phyloP scores from a whole-genome alignment of 1,284 basidiomycete species.

The Neotropicomus parvogracilis region DNA sequence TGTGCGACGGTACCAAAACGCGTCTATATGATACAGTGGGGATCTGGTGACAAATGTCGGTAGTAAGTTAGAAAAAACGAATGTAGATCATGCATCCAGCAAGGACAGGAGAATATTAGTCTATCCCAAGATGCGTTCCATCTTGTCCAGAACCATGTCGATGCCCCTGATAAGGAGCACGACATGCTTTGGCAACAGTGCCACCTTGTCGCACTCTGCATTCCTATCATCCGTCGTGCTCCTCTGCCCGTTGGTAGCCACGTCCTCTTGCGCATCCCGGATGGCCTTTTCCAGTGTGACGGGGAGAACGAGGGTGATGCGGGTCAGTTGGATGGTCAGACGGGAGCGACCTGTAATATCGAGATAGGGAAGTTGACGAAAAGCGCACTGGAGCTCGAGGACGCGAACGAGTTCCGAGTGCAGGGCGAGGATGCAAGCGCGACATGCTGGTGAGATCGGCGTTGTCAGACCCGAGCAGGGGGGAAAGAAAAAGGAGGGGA shows the following conservation, averaged over 20 bases:
- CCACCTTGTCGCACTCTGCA: constrained; percentile 24
- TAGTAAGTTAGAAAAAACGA: neutral
- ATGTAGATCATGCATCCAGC: neutral
- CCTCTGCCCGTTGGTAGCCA: constrained; percentile 4
- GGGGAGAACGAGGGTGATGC: constrained; percentile 77
- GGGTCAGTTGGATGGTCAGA: constrained; percentile 72
- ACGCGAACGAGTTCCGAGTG: constrained; percentile 70
- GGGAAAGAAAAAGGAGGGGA: constrained; percentile 7
- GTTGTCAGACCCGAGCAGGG: constrained; percentile 2
- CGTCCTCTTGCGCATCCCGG: constrained; percentile 31
- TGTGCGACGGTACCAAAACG: neutral
- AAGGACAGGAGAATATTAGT: too few species aligned
- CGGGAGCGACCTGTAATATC: constrained; percentile 75
- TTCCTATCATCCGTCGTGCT: constrained; percentile 12
- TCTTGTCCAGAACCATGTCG: constrained; percentile 57
- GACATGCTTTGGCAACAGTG: constrained; percentile 55
- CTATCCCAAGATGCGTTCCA: constrained; percentile 56
- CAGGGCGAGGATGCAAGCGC: constrained; percentile 71
- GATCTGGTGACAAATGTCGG: neutral
- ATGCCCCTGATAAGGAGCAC: constrained; percentile 56
- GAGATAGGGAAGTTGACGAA: constrained; percentile 74
- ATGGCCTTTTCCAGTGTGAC: constrained; percentile 74
- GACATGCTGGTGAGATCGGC: constrained; percentile 52
- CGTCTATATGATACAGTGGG: neutral
- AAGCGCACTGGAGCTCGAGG: constrained; percentile 74